Base-by-base conservation (phyloP, 352 stramenopile genomes). In the Phytophthora lateralis region DNA sequence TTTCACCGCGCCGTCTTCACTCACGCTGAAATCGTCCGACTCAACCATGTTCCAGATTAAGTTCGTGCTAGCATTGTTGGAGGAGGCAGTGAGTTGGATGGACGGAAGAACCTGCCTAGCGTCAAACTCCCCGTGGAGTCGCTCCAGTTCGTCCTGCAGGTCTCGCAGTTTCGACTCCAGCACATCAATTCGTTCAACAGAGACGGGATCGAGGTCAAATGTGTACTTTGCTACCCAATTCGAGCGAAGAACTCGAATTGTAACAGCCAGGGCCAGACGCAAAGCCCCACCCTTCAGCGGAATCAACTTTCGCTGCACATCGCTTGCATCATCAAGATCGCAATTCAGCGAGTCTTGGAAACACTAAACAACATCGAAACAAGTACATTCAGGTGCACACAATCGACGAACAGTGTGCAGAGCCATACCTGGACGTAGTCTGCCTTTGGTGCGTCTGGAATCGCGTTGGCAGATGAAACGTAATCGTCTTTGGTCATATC, bases 181-280 rank as follows among this genome's bases (percentile, higher is more conserved):
- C 14, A 61, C 15, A 17, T 71, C 44, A 38, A 74, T 57, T 21
- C 56, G 29, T 18, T 74, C 55, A 0, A 64, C 55, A 0, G 60
- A 47, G 0, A 66, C 46, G 9, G 66, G 32, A 27, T 63, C 20
- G 2, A 71, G 55, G 2, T 66, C 41, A 35, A 74, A 74, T 5
- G 41, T 18, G 24, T 55, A 74, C 20, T 39, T 55, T 1, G 37
- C 55, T 11, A 50, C 32, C 14, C 29, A 21, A 27, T 21, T 34
- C 18, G 51, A 57, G 1, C 20, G 45, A 39, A 64, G 35, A 39
- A 60, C 35, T 6, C 39, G 45, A n/a, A 72, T 27, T n/a, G n/a
- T 49, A 2, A 68, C 14, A 10, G 14, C 3, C 14, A 74, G 41
- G 1, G 17, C 15, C 24, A 73, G 46, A 6, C 30, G 32, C 1